Base-by-base conservation (phyloP, 345 rosid species). In the Pelargonium nanum region DNA sequence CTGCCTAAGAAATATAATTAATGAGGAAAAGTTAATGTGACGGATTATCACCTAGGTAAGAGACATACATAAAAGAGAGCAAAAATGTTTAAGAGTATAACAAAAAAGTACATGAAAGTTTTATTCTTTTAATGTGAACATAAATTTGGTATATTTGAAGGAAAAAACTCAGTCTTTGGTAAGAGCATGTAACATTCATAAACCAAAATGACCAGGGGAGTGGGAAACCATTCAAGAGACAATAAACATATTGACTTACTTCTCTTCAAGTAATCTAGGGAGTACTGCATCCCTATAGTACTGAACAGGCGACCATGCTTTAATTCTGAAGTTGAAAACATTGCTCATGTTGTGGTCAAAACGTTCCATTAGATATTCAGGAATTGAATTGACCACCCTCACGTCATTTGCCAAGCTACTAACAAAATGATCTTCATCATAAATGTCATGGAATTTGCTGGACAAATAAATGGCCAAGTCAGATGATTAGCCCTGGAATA, bases 281-380 rank as follows among this genome's bases (percentile, higher is more conserved):
- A 90, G 86, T 62, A 94, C 85, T 4, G 77, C 81, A 81, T 94
- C 97, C 76, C 75, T 77, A 65, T 89, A 94, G 70, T 79, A 94
- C 58, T 77, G 83, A 73, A 94, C 74, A 16, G 97, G 81, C 57
- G 99, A 86, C 99, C 95, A 94, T 53, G 99, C 99, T 83, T 94
- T 88, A 50, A 94, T 81, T 82, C 85, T 85, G 76, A 94, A 94
- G 87, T 94, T 94, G 86, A 77, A 88, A 64, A 90, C 97, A 76
- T 94, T 88, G 68, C 78, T 80, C 87, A 94, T 68, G 64, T 90
- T 90, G 68, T 64, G 58, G 81, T 86, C 96, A 86, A 86, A 94
- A 32, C 99, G 95, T 70, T 90, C 99, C 99, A 90, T 94, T 65
- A 90, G 59, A 60, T 87, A 90, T 55, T 68, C 95, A 58, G 97